phyloP scores from a whole-genome alignment of 192 early-diverging fungal genomes.

The Rhizoclosmatium globosum region DNA sequence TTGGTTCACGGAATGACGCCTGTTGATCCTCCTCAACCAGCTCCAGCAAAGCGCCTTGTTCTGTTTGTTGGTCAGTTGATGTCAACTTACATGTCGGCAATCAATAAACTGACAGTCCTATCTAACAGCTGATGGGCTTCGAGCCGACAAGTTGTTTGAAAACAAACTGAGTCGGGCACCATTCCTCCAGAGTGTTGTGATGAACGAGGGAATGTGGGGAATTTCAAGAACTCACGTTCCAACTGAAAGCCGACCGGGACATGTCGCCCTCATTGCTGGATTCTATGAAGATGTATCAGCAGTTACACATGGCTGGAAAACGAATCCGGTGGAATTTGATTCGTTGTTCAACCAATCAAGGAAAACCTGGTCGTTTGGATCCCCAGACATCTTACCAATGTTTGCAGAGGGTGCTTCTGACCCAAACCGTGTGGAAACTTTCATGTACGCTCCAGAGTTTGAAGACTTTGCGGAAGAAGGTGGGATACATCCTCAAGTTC shows the following conservation, averaged over 20 bases:
- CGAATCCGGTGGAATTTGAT: conserved; percentile 97
- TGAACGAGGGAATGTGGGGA: conserved; percentile 54
- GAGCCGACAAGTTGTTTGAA: conserved; percentile 93
- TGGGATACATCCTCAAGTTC: conserved; percentile 16
- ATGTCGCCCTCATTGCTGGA: conserved; percentile 97
- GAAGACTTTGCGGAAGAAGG: conserved; percentile 84
- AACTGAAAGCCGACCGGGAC: conserved; percentile 94
- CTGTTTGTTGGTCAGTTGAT: conserved; percentile 77
- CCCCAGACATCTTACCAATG: conserved; percentile 97
- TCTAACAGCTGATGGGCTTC: conserved; percentile 85
- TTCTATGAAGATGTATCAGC: conserved; percentile 99
- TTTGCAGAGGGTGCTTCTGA: conserved; percentile 92
- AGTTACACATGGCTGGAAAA: conserved; percentile 96
- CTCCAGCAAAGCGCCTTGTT: conserved; percentile 88
- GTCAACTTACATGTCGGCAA: too few relatives aligned
- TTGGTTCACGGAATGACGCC: conserved; percentile 97
- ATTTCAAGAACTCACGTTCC: conserved; percentile 85
- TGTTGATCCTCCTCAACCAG: conserved; percentile 68
- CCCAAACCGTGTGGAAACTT: conserved; percentile 78
- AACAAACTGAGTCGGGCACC: conserved; percentile 51
- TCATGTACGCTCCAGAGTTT: conserved; percentile 87
- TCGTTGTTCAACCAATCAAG: conserved; percentile 92
- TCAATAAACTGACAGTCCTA: too few relatives aligned
- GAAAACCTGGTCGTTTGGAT: conserved; percentile 98
- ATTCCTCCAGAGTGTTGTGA: conserved; percentile 49